Evolutionary conservation across 116 monocot genomes (phyloP).

Genomic region (Papilionanthe hybrid): DNA sequence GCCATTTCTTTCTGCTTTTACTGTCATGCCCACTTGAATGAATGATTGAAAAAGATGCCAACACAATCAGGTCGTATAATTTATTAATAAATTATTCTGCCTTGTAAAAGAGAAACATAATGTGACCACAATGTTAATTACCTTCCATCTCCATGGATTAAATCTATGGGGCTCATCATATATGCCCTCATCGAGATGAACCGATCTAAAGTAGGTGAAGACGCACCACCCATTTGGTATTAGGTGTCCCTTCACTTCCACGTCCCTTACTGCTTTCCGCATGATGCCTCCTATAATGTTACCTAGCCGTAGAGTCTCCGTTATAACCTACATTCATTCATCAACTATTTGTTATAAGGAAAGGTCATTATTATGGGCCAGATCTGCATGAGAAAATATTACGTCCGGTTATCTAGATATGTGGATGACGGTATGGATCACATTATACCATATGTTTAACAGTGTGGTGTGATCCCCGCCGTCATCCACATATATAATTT

Average conservation of each 20-base stretch:
- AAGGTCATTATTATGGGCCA: too few relatives aligned
- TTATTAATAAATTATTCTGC: too few relatives aligned
- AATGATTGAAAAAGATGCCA: too few relatives aligned
- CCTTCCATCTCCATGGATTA: constrained; percentile 97
- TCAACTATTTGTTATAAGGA: neutral
- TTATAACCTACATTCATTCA: constrained; percentile 40
- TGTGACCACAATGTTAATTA: constrained; percentile 9
- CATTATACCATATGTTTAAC: too few relatives aligned
- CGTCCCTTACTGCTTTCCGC: constrained; percentile 69
- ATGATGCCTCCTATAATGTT: constrained; percentile 75
- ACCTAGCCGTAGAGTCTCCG: constrained; percentile 74
- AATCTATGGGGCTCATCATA: constrained; percentile 69
- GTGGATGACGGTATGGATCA: neutral
- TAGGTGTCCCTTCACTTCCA: constrained; percentile 68
- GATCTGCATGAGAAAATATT: too few relatives aligned
- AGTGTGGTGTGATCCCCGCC: too few relatives aligned
- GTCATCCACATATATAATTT: neutral
- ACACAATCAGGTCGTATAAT: too few relatives aligned
- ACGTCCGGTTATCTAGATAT: neutral
- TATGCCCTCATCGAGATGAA: constrained; percentile 58
- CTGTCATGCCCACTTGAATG: too few relatives aligned
- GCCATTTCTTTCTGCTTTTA: too few relatives aligned
- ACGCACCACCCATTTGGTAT: constrained; percentile 93
- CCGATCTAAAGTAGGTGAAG: constrained; percentile 74
- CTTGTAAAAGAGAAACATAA: too few relatives aligned